Base-by-base conservation (phyloP, 1,284 basidiomycete species). In the Cutaneotrichosporon dermatis region DNA sequence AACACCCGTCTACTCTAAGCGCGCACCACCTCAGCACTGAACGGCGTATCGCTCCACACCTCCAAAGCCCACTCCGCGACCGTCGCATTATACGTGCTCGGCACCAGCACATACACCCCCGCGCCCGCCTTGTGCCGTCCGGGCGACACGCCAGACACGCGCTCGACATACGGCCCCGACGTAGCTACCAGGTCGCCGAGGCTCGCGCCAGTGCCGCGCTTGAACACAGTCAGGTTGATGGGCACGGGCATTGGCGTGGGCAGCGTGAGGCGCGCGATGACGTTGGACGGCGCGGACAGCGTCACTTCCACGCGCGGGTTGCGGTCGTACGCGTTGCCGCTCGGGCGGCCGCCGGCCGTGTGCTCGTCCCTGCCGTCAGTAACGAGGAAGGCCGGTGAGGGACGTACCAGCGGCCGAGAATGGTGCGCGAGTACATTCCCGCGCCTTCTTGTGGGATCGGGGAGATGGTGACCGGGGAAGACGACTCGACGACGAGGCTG, bases 341-440 rank as follows among this genome's bases (percentile, higher is more conserved):
- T 83, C 0, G 87, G 88, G 10, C 85, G 81, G 7, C 90, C 90
- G 4, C 79, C 85, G 1, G 88, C 85, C 0, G 80, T 83, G 4
- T 73, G 65, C 13, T 70, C 71, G 13, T 80, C 80, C 86, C 88
- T 88, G 51, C 39, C 45, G 36, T 60, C 45, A 55, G 35, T 37
- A 15, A 7, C 33, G 42, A 46, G 55, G 34, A 39, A 33, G 58
- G 37, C 54, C 25, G 25, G 25, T 25, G 5, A 25, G 8, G 4
- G 16, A 76, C 83, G 60, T 67, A 89, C 92, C 92, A 95, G 52
- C 80, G 75, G 1, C 88, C 89, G 16, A 79, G 81, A 4, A 89
- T 66, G 0, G 81, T 74, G 62, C 89, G 87, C 37, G 79, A 80
- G 71, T 88, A 95, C 92, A 96, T 91, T 1, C 93, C 93, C 0